Evolutionary conservation across 1,284 basidiomycete genomes (phyloP).

Genomic region (Anthracocystis setariae): DNA sequence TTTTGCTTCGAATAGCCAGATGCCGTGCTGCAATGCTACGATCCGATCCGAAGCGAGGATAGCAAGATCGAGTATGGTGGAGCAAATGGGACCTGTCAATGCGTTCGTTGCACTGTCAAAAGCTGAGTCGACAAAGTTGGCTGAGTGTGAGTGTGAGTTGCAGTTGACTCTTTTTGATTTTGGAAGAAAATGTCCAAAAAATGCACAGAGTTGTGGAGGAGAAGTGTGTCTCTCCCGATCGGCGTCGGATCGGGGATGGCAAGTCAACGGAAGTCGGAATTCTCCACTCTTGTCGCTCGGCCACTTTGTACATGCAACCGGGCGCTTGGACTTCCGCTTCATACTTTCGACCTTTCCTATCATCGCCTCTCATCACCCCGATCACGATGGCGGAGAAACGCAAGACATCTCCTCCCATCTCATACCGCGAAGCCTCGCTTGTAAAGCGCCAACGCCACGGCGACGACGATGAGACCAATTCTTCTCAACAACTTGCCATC

Average conservation of each 20-base stretch:
- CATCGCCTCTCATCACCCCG: neutral
- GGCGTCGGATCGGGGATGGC: neutral
- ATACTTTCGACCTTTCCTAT: neutral
- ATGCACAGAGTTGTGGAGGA: neutral
- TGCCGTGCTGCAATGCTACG: neutral
- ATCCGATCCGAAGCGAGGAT: neutral
- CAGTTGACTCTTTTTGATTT: too few relatives aligned
- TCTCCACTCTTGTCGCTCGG: conserved; percentile 18
- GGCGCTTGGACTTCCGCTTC: conserved; percentile 3
- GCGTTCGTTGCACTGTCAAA: too few relatives aligned
- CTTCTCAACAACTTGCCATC: conserved; percentile 48
- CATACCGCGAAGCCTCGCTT: conserved; percentile 41
- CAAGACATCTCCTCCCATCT: conserved; percentile 52
- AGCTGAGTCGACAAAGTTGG: neutral
- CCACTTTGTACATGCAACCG: conserved; percentile 2
- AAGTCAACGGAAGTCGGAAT: conserved; percentile 22
- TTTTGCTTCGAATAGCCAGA: neutral
- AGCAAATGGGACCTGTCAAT: neutral
- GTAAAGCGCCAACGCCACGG: conserved; percentile 57
- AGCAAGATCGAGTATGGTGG: conserved; percentile 13
- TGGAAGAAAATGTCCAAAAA: neutral
- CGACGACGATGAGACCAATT: conserved; percentile 23
- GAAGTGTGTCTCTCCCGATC: neutral
- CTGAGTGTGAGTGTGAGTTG: neutral
- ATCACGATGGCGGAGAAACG: conserved; percentile 62